Evolutionary conservation across 352 stramenopile species (phyloP).

Genomic region (Phytopythium sindhum): DNA sequence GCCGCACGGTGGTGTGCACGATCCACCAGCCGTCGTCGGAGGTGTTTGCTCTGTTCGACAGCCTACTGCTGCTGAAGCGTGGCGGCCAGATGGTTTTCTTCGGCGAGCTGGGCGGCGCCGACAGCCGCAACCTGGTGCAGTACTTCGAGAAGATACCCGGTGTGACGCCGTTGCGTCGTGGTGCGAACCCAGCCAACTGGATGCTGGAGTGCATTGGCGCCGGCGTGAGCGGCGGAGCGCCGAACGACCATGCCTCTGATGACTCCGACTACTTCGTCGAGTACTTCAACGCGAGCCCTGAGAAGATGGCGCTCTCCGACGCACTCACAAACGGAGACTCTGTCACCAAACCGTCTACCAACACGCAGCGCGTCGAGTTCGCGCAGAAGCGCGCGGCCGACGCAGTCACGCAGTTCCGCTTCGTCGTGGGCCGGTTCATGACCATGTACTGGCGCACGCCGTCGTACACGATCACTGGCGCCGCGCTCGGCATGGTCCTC

Average conservation of each 20-base stretch:
- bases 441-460: slow-evolving; percentile 46
- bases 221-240: slow-evolving; percentile 12
- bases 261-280: slow-evolving; percentile 20
- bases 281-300: slow-evolving; percentile 28
- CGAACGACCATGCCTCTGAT: too few species aligned
- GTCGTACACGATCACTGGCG: slow-evolving; percentile 67
- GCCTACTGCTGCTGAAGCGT: slow-evolving; percentile 58
- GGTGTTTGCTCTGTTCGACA: slow-evolving; percentile 81
- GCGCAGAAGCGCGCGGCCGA: slow-evolving; percentile 12
- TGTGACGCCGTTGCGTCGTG: slow-evolving; percentile 32
- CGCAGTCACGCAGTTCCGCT: slow-evolving; percentile 12
- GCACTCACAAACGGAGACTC: slow-evolving; percentile 13
- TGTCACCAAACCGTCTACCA: neutral
- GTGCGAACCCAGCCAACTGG: slow-evolving; percentile 88
- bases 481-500: slow-evolving; percentile 49
- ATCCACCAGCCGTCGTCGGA: too few species aligned
- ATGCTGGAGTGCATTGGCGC: slow-evolving; percentile 75
- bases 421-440: slow-evolving; percentile 16
- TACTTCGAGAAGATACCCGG: slow-evolving; percentile 30
- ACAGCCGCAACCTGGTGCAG: slow-evolving; percentile 11
- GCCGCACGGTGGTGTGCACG: too few species aligned
- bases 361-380: slow-evolving; percentile 11
- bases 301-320: slow-evolving; percentile 21
- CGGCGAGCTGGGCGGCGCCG: slow-evolving; percentile 23
- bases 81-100: slow-evolving; percentile 33